Conservation (phyloP, 2,329 filamentous ascomycete genomes). For the Fusarium siculi region DNA sequence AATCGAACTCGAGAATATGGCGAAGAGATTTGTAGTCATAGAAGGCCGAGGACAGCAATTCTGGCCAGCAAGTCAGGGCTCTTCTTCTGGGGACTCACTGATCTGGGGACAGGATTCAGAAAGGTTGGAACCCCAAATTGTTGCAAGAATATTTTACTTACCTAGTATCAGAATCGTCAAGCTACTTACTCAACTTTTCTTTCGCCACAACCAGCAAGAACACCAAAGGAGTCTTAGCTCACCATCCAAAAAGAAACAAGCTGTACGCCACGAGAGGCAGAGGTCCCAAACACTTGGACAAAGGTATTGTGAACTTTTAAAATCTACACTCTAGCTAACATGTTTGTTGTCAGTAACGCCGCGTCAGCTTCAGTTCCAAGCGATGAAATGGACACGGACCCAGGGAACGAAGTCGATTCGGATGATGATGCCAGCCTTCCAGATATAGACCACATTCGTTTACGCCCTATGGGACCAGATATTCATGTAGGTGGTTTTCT, state of each 20-base stretch:
- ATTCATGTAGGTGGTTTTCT: background rate
- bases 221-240: background rate
- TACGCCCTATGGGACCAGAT: fast-evolving
- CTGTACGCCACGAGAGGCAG: too few species aligned
- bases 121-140: background rate
- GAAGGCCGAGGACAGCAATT: background rate
- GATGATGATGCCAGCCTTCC: background rate
- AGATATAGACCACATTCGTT: fast-evolving
- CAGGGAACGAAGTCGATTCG: background rate
- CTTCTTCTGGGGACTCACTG: background rate
- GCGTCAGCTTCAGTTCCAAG: fast-evolving
- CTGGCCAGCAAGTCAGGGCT: background rate
- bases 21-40: background rate
- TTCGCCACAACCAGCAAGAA: background rate
- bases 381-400: background rate
- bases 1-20: background rate
- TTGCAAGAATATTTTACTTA: fast-evolving
- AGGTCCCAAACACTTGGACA: background rate
- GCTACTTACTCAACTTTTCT: background rate
- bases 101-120: background rate
- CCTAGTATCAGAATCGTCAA: background rate
- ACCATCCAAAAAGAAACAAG: background rate
- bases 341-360: fast-evolving
- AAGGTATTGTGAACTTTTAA: background rate
- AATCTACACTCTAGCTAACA: background rate